phyloP scores from a whole-genome alignment of 345 rosid species.

The Hypericum androsaemum region DNA sequence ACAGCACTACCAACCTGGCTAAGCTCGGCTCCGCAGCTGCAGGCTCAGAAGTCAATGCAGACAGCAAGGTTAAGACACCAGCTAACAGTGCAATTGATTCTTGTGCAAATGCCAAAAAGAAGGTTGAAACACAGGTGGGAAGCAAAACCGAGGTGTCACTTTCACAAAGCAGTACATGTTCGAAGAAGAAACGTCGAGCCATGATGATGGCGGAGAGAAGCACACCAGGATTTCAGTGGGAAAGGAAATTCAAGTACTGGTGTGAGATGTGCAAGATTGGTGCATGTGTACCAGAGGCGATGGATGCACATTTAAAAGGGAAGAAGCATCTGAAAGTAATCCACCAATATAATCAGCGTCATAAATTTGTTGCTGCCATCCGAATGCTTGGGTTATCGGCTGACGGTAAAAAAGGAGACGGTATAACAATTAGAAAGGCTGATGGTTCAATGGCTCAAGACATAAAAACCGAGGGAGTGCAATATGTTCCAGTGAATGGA shows the following conservation, averaged over 20 bases:
- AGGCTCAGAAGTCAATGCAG: constrained; percentile 5
- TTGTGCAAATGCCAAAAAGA: constrained; percentile 12
- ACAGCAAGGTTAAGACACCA: constrained; percentile 4
- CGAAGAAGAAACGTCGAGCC: background rate
- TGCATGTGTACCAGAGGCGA: constrained; percentile 18
- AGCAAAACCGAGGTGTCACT: constrained; percentile 4
- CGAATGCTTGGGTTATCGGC: too few species aligned
- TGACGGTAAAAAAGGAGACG: too few species aligned
- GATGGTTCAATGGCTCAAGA: too few species aligned
- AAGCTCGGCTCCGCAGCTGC: constrained; percentile 1
- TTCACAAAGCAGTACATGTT: background rate
- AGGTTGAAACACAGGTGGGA: constrained; percentile 6
- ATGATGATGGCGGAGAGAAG: constrained; percentile 5
- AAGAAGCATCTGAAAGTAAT: constrained; percentile 31
- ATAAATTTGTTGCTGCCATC: too few species aligned
- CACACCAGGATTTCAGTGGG: constrained; percentile 6
- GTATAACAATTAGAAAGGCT: too few species aligned
- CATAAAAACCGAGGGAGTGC: too few species aligned
- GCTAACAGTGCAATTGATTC: constrained; percentile 8
- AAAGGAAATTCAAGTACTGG: constrained; percentile 29
- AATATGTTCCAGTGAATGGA: too few species aligned
- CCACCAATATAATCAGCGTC: too few species aligned
- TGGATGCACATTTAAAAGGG: constrained; percentile 43
- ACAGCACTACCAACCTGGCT: constrained; percentile 11
- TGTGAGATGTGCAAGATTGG: constrained; percentile 42